phyloP scores from a whole-genome alignment of 257 asterid species.

The Asclepias syriaca region DNA sequence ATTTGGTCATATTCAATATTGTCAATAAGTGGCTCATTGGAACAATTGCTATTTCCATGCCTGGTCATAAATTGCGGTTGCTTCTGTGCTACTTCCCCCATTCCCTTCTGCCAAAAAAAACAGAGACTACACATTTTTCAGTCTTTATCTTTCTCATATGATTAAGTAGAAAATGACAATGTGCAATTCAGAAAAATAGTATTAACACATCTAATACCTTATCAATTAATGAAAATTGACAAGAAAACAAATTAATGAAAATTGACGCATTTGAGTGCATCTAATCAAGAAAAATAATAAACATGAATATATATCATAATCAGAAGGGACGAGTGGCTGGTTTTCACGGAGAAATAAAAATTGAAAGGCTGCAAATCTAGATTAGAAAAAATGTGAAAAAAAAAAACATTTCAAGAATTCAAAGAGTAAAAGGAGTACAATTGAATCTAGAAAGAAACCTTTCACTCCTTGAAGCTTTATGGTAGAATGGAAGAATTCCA shows the following conservation, averaged over 20 bases:
- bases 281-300: not conserved
- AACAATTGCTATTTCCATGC: constrained; percentile 37
- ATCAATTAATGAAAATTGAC: not conserved
- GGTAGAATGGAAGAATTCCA: not conserved
- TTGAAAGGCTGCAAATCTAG: not conserved
- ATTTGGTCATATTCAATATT: constrained; percentile 79
- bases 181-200: not conserved
- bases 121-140: not conserved
- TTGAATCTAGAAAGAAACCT: not conserved
- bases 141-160: not conserved
- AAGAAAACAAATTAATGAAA: not conserved
- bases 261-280: not conserved
- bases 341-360: not conserved
- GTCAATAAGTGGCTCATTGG: constrained; percentile 62
- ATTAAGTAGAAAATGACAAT: not conserved
- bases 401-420: not conserved
- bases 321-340: not conserved
- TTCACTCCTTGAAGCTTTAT: not conserved
- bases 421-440: not conserved
- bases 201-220: not conserved
- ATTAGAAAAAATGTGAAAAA: not conserved
- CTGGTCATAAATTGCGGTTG: constrained; percentile 72
- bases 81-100: constrained; percentile 49
- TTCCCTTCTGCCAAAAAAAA: constrained; percentile 18
- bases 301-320: not conserved